Conservation (phyloP, 495 filamentous ascomycete genomes). For the Aspergillus funiculosus region DNA sequence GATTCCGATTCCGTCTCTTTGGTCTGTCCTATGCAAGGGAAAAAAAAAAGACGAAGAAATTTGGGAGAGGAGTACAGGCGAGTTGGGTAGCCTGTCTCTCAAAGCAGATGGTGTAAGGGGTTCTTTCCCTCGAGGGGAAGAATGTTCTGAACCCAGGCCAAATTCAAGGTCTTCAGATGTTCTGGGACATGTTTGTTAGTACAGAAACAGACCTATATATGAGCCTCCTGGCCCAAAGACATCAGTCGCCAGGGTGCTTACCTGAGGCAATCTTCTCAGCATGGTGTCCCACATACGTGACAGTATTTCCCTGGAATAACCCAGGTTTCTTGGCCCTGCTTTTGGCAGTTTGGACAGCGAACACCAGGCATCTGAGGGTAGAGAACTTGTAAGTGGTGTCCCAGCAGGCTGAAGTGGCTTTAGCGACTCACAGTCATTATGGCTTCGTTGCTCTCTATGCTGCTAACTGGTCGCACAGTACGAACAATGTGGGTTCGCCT, state of each 20-base stretch:
- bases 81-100: neutral
- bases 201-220: neutral
- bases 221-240: too few species aligned
- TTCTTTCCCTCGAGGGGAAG: neutral
- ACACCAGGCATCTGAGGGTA: slow-evolving; percentile 43
- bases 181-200: slow-evolving; percentile 3
- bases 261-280: slow-evolving; percentile 18
- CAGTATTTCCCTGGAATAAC: slow-evolving; percentile 48
- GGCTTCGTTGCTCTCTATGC: slow-evolving; percentile 1
- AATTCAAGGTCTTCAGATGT: neutral
- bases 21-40: neutral
- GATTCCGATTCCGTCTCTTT: neutral
- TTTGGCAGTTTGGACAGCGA: slow-evolving; percentile 41
- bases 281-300: slow-evolving; percentile 39
- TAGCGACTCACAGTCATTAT: slow-evolving; percentile 13
- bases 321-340: slow-evolving; percentile 40
- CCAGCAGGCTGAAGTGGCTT: neutral
- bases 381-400: neutral
- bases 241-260: too few species aligned
- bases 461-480: neutral
- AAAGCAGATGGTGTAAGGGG: neutral
- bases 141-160: neutral
- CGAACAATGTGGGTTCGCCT: neutral
- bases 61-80: neutral
- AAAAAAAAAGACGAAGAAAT: neutral